These are phyloP conservation scores for Fraxinus platypoda DNA, from an alignment of 305 asterid genomes.

Conservation along the genomic window DNA sequence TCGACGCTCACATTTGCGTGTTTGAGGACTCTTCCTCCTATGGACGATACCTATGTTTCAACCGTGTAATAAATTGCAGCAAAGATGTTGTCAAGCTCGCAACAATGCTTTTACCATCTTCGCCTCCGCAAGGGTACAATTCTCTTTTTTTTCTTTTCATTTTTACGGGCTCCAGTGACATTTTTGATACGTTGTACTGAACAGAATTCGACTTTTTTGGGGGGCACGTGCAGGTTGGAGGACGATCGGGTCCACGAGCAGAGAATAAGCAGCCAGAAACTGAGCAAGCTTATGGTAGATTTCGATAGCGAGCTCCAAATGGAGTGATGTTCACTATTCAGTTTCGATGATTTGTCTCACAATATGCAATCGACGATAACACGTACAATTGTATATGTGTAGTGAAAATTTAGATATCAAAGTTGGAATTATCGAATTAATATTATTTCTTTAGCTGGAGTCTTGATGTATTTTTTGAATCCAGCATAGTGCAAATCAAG, in stretches of 20 bases:
- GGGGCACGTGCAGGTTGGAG: slow-evolving; percentile 38
- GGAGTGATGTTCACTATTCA: slow-evolving; percentile 7
- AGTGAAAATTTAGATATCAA: background rate
- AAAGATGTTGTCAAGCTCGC: slow-evolving; percentile 64
- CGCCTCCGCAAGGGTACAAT: slow-evolving; percentile 40
- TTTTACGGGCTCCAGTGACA: background rate
- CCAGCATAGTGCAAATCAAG: background rate
- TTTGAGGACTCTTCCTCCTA: slow-evolving; percentile 77
- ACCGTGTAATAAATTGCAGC: slow-evolving; percentile 50
- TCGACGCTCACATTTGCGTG: slow-evolving; percentile 79
- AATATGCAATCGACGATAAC: background rate
- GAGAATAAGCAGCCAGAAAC: slow-evolving; percentile 74
- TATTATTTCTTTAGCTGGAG: background rate
- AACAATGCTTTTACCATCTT: slow-evolving; percentile 42
- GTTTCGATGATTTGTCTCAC: background rate
- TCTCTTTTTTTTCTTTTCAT: background rate
- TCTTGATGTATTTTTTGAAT: background rate
- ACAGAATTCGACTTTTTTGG: background rate
- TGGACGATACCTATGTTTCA: slow-evolving; percentile 84
- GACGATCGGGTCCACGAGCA: slow-evolving; percentile 51
- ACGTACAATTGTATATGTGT: background rate
- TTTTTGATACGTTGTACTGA: background rate
- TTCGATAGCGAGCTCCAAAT: slow-evolving; percentile 41
- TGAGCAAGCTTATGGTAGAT: slow-evolving; percentile 72
- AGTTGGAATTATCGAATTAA: background rate